phyloP scores from a whole-genome alignment of 2,329 filamentous ascomycete species.

The Ceratocystis ficicola region DNA sequence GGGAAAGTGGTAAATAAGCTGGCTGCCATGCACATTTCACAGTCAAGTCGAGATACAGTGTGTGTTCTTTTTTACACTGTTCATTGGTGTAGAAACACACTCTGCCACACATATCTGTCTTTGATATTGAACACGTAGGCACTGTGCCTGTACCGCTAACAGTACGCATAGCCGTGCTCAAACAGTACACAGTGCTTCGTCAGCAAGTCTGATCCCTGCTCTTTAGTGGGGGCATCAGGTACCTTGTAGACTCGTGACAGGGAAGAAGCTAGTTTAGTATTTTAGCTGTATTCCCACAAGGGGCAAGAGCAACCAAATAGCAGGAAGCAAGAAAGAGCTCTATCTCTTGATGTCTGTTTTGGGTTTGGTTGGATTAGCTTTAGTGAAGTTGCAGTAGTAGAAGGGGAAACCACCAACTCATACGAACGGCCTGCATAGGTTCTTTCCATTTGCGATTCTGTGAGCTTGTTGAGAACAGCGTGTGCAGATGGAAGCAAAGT shows the following conservation, averaged over 20 bases:
- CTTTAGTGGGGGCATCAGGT: not conserved
- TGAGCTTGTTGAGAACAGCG: constrained; percentile 2
- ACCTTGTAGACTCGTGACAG: constrained; percentile 10
- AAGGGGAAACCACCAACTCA: not conserved
- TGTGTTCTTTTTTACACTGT: not conserved
- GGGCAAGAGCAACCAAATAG: not conserved
- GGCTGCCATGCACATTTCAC: constrained; percentile 8
- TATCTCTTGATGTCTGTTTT: constrained; percentile 6
- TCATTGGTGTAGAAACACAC: not conserved
- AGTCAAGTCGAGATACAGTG: constrained; percentile 11
- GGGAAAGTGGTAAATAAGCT: constrained; percentile 13
- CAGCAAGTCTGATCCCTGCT: not conserved
- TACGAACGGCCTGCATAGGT: not conserved
- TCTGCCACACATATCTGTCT: not conserved
- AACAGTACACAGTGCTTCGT: constrained; percentile 14
- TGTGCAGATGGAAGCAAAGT: constrained; percentile 2
- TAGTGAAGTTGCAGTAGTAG: not conserved
- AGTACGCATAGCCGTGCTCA: constrained; percentile 12
- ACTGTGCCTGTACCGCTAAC: constrained; percentile 14
- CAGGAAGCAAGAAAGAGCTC: constrained; percentile 4
- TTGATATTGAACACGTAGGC: constrained; percentile 9
- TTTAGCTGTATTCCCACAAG: constrained; percentile 11
- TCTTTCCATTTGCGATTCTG: constrained; percentile 5
- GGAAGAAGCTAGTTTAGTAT: constrained; percentile 11
- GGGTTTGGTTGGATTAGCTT: constrained; percentile 3